Evolutionary conservation across 495 filamentous ascomycete species (phyloP), one percentile per base, ranked within the genome.

Genomic region (Cercophora sp.): DNA sequence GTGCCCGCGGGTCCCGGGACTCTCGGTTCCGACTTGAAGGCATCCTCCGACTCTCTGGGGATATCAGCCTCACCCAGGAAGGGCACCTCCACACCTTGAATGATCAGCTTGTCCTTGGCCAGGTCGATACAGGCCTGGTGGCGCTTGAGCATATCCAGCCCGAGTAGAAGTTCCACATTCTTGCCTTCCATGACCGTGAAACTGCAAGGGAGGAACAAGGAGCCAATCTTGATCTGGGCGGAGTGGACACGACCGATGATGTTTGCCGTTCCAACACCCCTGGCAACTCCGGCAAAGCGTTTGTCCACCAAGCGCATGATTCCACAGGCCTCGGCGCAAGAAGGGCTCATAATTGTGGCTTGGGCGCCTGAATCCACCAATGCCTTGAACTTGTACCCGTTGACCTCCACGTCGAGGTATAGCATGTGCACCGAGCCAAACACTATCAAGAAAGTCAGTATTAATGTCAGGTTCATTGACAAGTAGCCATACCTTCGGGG

Each of bases 111-210:
- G 53, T 86, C 85, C 61, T 82, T 84, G 54, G 78, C 75, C 8
- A 99, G 80, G 62, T 99, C 94, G 56, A 99, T 89, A 52, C 79
- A 87, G 3, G 92, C 93, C 69, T 95, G 92, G 66, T 96, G 88
- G 25, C 94, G 80, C 68, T 90, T 95, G 44, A 97, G 73, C 87
- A 99, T 99, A 65, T 99, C 93, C 39, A 99, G 73, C 5, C 93
- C 93, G 9, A 99, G 78, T 6, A 99, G 79, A 9, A 99, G 75
- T 60, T 97, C 93, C n/a, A 97, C 93, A 52, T 88, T 84, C 69
- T 97, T 99, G 29, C 93, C 93, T 70, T 99, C 93, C 93, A 99
- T 96, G 57, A 99, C 93, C n/a, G 94, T 97, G 70, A 99, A 99
- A 42, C 87, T 88, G 74, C 91, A 96, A 0, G 91, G 83, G 44